Conservation (phyloP, 2,329 filamentous ascomycete genomes). For the Alternaria hordeiaustralica region DNA sequence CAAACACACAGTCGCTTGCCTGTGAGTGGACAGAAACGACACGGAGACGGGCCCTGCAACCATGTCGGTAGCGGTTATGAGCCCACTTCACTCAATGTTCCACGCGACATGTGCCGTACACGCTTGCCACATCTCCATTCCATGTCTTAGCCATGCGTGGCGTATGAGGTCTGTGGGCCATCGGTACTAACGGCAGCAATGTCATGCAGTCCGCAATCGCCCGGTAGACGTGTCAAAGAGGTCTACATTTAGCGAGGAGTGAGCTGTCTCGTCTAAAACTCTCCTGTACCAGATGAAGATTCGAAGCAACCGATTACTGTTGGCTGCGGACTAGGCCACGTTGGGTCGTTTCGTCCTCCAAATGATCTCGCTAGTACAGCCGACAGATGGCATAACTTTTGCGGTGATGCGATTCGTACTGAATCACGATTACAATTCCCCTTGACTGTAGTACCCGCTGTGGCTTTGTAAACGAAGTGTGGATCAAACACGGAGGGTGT, state of each 20-base stretch:
- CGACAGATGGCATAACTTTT: slow-evolving; percentile 29
- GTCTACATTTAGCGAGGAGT: slow-evolving; percentile 23
- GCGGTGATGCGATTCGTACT: slow-evolving; percentile 20
- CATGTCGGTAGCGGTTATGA: slow-evolving; percentile 11
- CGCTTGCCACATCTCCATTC: slow-evolving; percentile 17
- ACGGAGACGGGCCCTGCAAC: slow-evolving; percentile 9
- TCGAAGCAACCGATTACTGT: slow-evolving; percentile 19
- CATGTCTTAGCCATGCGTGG: slow-evolving; percentile 35
- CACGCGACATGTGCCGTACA: slow-evolving; percentile 36
- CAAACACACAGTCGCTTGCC: slow-evolving; percentile 10
- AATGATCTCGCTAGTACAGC: slow-evolving; percentile 30
- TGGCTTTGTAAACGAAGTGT: slow-evolving; percentile 18
- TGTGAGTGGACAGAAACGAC: slow-evolving; percentile 10
- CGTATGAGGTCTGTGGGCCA: slow-evolving; percentile 39
- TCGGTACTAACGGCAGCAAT: slow-evolving; percentile 32
- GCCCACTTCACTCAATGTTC: slow-evolving; percentile 15
- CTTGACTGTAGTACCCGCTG: slow-evolving; percentile 10
- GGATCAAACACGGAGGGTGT: slow-evolving; percentile 15
- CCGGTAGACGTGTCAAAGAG: slow-evolving; percentile 25
- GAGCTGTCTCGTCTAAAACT: slow-evolving; percentile 21
- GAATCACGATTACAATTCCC: slow-evolving; percentile 29
- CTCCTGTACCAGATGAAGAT: slow-evolving; percentile 31
- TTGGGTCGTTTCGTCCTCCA: slow-evolving; percentile 32
- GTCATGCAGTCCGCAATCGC: slow-evolving; percentile 26
- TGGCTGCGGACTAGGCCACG: slow-evolving; percentile 26